Base-by-base conservation (phyloP, 2,329 filamentous ascomycete species). In the Aureobasidium sp. region DNA sequence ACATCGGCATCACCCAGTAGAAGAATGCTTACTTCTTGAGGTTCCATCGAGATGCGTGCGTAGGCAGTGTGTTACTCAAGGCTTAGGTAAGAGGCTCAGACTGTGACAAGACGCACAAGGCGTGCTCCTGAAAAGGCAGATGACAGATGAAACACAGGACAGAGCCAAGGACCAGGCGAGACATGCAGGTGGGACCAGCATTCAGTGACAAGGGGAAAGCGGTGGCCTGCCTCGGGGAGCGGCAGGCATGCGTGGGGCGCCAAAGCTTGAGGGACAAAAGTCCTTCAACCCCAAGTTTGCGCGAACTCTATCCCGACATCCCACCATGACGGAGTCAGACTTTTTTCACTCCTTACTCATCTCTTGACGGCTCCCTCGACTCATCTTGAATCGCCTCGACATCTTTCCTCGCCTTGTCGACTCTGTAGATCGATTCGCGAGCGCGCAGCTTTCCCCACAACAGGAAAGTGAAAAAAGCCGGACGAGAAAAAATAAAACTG, bases 1-100 rank as follows among this genome's bases (percentile, higher is more conserved):
- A 84, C 82, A 56, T 80, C 82, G 41, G 78, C 69, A 63, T 86
- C 84, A 59, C 84, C 84, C 2, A 87, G 75, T 17, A 87, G 74
- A 7, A 87, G 76, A 55, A 87, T 78, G 27, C 74, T 77, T 41
- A 82, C 69, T 44, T 76, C 72, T 26, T 75, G 75, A n/a, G 66
- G 59, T 8, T 68, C 64, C 60, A 62, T 62, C 37, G 5, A 20
- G 51, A 5, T 48, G 6, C 2, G 15, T 27, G 46, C 26, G 37
- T 24, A 32, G 37, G 8, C n/a, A 13, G 36, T 53, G 26, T 29
- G 41, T 17, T 15, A 46, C 47, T 37, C 37, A 17, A 55, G 20
- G 52, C 52, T 55, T 55, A n/a, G 36, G 52, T 43, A 5, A 43
- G 36, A 43, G 20, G 26, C 4, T 27, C 32, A n/a, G 15, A 24